Evolutionary conservation across 2,329 filamentous ascomycete genomes (phyloP).

Genomic region (Plectosphaerella sp.): DNA sequence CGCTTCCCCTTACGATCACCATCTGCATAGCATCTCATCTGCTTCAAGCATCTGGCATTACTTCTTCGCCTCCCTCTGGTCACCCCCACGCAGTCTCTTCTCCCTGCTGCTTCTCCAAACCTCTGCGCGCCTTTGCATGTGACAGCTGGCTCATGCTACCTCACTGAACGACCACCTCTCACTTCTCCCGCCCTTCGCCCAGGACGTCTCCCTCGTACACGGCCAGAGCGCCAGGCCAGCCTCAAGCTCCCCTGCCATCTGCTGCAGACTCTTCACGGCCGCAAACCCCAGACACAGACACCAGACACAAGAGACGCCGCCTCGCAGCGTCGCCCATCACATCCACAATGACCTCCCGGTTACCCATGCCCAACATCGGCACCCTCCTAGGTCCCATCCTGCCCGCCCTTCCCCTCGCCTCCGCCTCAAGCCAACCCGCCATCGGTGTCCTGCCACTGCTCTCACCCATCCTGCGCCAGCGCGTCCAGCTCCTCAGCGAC

Average conservation of each 20-base stretch:
- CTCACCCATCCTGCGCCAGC: constrained; percentile 61
- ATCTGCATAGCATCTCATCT: no score
- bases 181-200: neutral
- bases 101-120: neutral
- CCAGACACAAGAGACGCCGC: neutral
- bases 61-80: no score
- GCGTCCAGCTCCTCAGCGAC: constrained; percentile 60
- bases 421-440: constrained; percentile 53
- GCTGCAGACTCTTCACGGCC: no score
- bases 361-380: constrained; percentile 29
- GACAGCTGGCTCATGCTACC: neutral
- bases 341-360: constrained; percentile 1
- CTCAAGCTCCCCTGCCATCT: no score
- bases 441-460: constrained; percentile 54
- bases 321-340: neutral
- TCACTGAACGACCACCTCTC: neutral
- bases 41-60: no score
- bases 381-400: constrained; percentile 52
- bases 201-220: no score
- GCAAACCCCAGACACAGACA: neutral
- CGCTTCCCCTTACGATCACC: neutral
- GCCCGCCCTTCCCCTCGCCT: constrained; percentile 54
- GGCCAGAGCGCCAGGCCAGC: no score
- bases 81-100: neutral
- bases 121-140: neutral